Base-by-base conservation (phyloP, 2,329 filamentous ascomycete genomes). In the Apiospora malaysiana region DNA sequence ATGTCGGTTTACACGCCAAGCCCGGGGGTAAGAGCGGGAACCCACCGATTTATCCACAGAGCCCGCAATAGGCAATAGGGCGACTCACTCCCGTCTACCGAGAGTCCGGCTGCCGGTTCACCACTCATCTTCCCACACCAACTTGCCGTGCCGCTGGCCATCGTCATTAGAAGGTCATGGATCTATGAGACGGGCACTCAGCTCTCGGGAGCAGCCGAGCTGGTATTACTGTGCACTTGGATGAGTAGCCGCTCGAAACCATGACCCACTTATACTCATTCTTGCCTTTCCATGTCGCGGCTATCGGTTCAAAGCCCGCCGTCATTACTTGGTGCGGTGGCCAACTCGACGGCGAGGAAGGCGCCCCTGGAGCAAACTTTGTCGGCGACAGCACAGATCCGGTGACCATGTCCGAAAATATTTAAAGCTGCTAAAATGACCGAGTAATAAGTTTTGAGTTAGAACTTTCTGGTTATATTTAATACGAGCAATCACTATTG, bases 11-110 rank as follows among this genome's bases (percentile, higher is more conserved):
- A n/a, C 10, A 32, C 40, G 56, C 56, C 56, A 63, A 63, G 56
- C 56, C 56, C 32, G 27, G 32, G 32, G 27, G 21, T 63, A 63
- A 40, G 18, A 14, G 21, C 56, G 56, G 56, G 56, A 63, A 63
- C 56, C 56, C 56, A 63, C 32, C 56, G 56, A 12, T 18, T 63
- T 40, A 63, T 63, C 18, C 56, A 63, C 56, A 63, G 56, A 63
- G 56, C 56, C 56, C n/a, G n/a, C n/a, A n/a, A n/a, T n/a, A n/a
- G n/a, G 56, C 56, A 63, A 63, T n/a, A 40, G 56, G 21, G 32
- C 6, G 4, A 18, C 12, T 16, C 42, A n/a, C 8, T 4, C 32
- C 27, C 16, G 10, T 12, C 56, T 63, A 23, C 56, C 51, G 51
- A 40, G 23, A n/a, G 21, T 8, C 21, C 56, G 56, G 56, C 32